Base-by-base conservation (phyloP, 2,329 filamentous ascomycete species). In the Chaetomium sp. region DNA sequence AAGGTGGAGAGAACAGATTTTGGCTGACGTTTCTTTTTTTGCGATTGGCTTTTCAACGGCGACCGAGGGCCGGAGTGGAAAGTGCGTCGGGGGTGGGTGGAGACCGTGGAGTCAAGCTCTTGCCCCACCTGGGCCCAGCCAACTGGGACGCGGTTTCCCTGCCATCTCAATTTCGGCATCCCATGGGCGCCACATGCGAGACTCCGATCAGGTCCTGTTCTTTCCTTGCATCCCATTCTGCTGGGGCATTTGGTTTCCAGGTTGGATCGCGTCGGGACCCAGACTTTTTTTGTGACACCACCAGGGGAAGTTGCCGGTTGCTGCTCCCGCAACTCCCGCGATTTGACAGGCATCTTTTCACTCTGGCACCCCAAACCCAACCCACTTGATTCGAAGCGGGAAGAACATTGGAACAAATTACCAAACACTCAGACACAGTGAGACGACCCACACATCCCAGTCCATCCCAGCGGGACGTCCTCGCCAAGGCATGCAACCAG, bases 401-500 rank as follows among this genome's bases (percentile, higher is more conserved):
- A 42, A 42, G 35, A 42, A 42, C 35, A 42, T 42, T 42, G 35
- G 35, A 42, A 42, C 35, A 42, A 42, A 16, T 42, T 42, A 6
- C 4, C 35, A 13, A 42, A 42, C 12, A 51, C 49, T 7, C 35
- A 13, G 19, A 42, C 12, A 51, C 49, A 2, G 16, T 13, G 16
- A 35, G 35, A 42, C 6, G 35, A 42, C 35, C 35, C 35, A 42
- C 35, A 13, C 35, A 42, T 42, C 35, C 35, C 35, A 29, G 42
- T 31, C 53, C 60, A 21, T 29, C 12, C 61, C 27, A n/a, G 25
- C 50, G 61, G 54, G 12, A 57, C 45, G 2, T 19, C 33, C 25
- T 29, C 64, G 65, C 62, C 68, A 69, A 69, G 67, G 38, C 56
- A 59, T 45, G 57, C 69, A 70, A 70, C 70, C 70, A 71, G 62